Conservation (phyloP, 2,329 filamentous ascomycete species). For the Colletotrichum lini region DNA sequence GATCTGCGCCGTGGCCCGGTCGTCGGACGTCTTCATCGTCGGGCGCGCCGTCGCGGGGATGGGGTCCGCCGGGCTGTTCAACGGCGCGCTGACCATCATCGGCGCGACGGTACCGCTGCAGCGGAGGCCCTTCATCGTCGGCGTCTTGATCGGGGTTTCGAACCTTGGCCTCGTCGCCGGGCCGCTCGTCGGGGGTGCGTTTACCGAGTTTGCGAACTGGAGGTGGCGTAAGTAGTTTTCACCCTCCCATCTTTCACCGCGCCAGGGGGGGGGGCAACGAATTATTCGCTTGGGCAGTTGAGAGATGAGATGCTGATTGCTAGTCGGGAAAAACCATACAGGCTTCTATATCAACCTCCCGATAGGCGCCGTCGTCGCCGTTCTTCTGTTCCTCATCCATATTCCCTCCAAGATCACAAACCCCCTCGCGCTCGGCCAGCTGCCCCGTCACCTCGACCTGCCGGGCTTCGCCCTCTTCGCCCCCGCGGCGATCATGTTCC, state of each 20-base stretch:
- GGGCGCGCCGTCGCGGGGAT: slow-evolving; percentile 64
- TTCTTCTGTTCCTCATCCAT: slow-evolving; percentile 50
- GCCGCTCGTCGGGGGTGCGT: slow-evolving; percentile 61
- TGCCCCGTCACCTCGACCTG: slow-evolving; percentile 57
- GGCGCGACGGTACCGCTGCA: slow-evolving; percentile 49
- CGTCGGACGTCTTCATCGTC: slow-evolving; percentile 63
- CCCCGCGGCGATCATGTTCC: slow-evolving; percentile 57
- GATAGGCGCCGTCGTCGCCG: slow-evolving; percentile 54
- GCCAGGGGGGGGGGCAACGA: no score
- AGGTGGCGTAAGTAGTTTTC: slow-evolving; percentile 55
- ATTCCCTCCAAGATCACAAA: slow-evolving; percentile 56
- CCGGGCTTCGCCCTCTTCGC: slow-evolving; percentile 60
- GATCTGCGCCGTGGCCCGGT: slow-evolving; percentile 62
- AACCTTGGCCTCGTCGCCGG: slow-evolving; percentile 63
- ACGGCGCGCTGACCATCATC: slow-evolving; percentile 53
- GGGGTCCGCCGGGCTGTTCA: slow-evolving; percentile 61
- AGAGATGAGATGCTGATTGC: no score
- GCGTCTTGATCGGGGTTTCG: slow-evolving; percentile 43
- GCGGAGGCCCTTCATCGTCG: slow-evolving; percentile 44
- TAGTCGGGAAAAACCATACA: slow-evolving; percentile 12
- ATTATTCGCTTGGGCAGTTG: no score
- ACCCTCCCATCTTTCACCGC: no score
- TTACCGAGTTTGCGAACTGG: slow-evolving; percentile 57
- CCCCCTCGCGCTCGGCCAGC: slow-evolving; percentile 45
- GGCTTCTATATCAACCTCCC: slow-evolving; percentile 65